Evolutionary conservation across 2,329 filamentous ascomycete species (phyloP).

Genomic region (Zymoseptoria crescenta): DNA sequence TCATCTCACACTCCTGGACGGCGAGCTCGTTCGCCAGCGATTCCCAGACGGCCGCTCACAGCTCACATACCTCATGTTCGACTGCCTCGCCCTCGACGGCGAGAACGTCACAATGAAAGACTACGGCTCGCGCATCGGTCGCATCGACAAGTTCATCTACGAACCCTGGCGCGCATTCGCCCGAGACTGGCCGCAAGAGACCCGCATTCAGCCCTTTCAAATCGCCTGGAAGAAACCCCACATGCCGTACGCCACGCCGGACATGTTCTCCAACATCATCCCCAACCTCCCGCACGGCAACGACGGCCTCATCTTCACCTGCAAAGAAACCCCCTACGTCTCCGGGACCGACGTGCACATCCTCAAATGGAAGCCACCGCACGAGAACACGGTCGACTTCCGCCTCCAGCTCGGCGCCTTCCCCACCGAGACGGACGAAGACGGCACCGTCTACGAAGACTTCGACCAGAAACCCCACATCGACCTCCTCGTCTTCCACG

Average conservation of each 20-base stretch:
- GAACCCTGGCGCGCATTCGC: constrained; percentile 34
- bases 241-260: constrained; percentile 76
- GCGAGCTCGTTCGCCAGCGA: constrained; percentile 79
- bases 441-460: constrained; percentile 60
- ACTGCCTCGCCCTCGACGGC: constrained; percentile 76
- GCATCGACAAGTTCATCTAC: constrained; percentile 51
- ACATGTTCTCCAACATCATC: constrained; percentile 85
- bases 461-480: constrained; percentile 73
- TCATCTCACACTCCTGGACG: constrained; percentile 74
- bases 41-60: constrained; percentile 60
- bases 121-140: constrained; percentile 80
- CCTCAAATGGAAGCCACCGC: constrained; percentile 93
- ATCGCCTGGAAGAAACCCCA: constrained; percentile 86
- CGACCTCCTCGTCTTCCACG: constrained; percentile 63
- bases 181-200: constrained; percentile 60
- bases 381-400: constrained; percentile 95
- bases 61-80: constrained; percentile 85
- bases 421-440: constrained; percentile 60
- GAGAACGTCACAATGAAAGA: constrained; percentile 68
- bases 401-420: constrained; percentile 67
- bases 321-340: constrained; percentile 74
- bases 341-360: constrained; percentile 90
- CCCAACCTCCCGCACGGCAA: constrained; percentile 84
- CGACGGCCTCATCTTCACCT: constrained; percentile 97
- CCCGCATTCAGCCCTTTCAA: constrained; percentile 64